Conservation (phyloP, 176 grass and related monocot genomes). For the Eleusine indica region DNA sequence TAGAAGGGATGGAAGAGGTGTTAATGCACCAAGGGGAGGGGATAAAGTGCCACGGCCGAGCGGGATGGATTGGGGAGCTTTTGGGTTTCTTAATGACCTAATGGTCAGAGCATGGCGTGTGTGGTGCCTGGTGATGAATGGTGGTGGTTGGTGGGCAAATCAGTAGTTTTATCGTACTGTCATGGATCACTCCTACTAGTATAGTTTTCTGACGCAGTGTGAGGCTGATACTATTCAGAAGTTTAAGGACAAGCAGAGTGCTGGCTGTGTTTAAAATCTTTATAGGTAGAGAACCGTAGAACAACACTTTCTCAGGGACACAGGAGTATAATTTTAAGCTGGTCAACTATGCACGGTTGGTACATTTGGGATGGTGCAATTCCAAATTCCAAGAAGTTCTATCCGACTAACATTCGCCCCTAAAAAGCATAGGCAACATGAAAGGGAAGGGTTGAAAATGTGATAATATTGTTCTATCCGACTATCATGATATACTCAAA, state of each 20-base stretch:
- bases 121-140: constrained; percentile 31
- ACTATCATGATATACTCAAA: constrained; percentile 24
- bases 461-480: not conserved
- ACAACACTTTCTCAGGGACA: too few relatives aligned
- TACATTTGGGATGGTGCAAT: not conserved
- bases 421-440: not conserved
- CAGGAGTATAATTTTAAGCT: not conserved
- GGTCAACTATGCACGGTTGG: constrained; percentile 1
- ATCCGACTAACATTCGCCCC: not conserved
- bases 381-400: not conserved
- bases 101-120: constrained; percentile 55
- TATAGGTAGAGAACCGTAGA: not conserved
- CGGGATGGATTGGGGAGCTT: constrained; percentile 39
- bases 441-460: constrained; percentile 14
- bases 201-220: not conserved
- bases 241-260: not conserved
- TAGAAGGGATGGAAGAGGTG: constrained; percentile 43
- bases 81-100: constrained; percentile 54
- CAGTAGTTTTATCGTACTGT: not conserved
- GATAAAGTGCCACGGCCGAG: constrained; percentile 38
- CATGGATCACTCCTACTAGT: not conserved
- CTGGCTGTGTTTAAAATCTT: not conserved
- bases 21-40: constrained; percentile 34
- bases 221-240: not conserved
- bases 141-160: constrained; percentile 47